Evolutionary conservation across 345 rosid genomes (phyloP), one percentile per base, ranked within the genome.

Genomic region (Limnanthes douglasii): DNA sequence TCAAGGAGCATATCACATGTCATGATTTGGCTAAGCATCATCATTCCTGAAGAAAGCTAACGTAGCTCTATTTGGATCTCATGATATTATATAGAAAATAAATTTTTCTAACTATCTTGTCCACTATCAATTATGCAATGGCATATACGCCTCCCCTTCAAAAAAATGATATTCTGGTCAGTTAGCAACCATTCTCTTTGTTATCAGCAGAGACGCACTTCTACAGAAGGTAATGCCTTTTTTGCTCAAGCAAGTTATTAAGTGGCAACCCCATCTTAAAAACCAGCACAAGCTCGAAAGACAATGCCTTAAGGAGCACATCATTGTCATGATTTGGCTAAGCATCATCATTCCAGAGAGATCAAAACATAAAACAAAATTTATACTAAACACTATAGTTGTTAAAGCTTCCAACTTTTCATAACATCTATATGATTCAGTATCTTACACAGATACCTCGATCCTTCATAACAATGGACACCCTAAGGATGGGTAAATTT

Each of bases 391-490:
- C n/a, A n/a, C n/a, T n/a, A n/a, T n/a, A n/a, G n/a, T n/a, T n/a
- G n/a, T n/a, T n/a, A n/a, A n/a, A n/a, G n/a, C n/a, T n/a, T n/a
- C n/a, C n/a, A n/a, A n/a, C n/a, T n/a, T n/a, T n/a, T 5, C 6
- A 24, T 10, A 15, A 34, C 9, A 20, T 6, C 15, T 12, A 22
- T 15, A 42, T 6, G 23, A 31, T 30, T 36, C 15, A 35, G 34
- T 17, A 16, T 5, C 3, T 40, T 40, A 31, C 19, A 15, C 7
- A 37, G 5, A 23, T 35, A 41, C 85, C 96, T 52, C 99, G 96
- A 42, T 92, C 99, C 99, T 92, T 51, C 41, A 64, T 22, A 6
- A 41, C 6, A 17, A 41, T 30, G 9, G 18, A 14, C 5, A 46
- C 22, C 19, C 18, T 19, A 21, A 14, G 6, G 18, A 4, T 24